Evolutionary conservation across 208 protist genomes (phyloP).

Genomic region (Trypanosoma theileri): DNA sequence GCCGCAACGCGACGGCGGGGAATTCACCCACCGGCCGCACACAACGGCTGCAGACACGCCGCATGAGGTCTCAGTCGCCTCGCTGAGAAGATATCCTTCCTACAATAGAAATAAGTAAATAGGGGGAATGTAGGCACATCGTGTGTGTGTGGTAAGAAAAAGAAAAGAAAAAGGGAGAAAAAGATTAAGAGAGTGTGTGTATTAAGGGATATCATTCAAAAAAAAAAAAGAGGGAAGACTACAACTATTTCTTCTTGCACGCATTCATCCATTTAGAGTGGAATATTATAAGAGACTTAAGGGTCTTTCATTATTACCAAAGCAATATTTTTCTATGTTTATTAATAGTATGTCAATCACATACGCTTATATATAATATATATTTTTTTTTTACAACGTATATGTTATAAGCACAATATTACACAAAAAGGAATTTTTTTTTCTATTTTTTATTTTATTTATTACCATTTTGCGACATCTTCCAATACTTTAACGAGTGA

Average conservation of each 20-base stretch:
- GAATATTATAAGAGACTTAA: too few species aligned
- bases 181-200: too few species aligned
- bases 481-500: slow-evolving; percentile 11
- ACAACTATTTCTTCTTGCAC: neutral
- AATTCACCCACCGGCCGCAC: neutral
- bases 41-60: neutral
- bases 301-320: too few species aligned
- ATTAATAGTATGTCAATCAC: too few species aligned
- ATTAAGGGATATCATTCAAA: too few species aligned
- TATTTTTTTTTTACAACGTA: slow-evolving; percentile 4
- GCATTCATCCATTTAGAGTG: too few species aligned
- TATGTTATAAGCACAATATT: neutral
- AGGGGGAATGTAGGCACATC: neutral
- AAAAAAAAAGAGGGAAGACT: neutral
- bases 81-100: neutral
- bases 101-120: neutral
- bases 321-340: too few species aligned
- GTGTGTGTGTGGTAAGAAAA: too few species aligned
- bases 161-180: neutral
- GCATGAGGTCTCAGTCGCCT: too few species aligned
- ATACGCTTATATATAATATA: slow-evolving; percentile 4
- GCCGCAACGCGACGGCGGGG: too few species aligned
- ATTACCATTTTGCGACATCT: slow-evolving; percentile 19
- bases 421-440: slow-evolving; percentile 1
- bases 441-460: too few species aligned